phyloP scores from a whole-genome alignment of 306 rosid genomes.

The Malus asiatica region DNA sequence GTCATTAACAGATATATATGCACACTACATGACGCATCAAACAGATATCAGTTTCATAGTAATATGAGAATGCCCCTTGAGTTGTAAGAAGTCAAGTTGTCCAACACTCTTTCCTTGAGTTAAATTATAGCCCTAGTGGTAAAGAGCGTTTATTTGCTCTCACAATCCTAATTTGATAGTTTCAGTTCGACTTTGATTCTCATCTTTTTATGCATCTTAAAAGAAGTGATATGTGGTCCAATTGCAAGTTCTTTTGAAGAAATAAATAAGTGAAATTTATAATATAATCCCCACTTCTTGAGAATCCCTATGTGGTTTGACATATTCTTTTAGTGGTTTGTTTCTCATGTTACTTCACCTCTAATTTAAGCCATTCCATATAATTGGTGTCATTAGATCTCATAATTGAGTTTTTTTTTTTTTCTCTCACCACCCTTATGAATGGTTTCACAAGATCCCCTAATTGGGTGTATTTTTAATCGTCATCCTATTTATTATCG shows the following conservation, averaged over 20 bases:
- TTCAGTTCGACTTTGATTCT: background rate
- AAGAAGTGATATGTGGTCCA: background rate
- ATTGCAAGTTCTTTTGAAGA: background rate
- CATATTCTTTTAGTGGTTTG: background rate
- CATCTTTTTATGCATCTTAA: background rate
- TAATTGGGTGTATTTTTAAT: no score
- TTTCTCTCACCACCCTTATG: no score
- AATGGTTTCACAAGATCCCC: no score
- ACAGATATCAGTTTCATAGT: background rate
- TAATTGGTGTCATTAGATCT: constrained; percentile 4
- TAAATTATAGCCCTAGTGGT: background rate
- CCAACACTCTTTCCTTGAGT: background rate
- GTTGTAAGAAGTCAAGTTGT: background rate
- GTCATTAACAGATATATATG: background rate
- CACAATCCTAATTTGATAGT: background rate
- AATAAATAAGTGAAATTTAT: background rate
- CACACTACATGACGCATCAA: background rate
- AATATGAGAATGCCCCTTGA: background rate
- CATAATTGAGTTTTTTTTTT: background rate
- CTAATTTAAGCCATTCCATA: background rate
- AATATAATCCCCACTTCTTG: background rate
- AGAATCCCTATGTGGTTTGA: background rate
- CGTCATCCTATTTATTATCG: no score
- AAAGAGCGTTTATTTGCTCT: background rate
- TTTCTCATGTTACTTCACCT: background rate